These are phyloP conservation scores for Erodium moschatum DNA, from an alignment of 441 rosid species.

Conservation along the genomic window DNA sequence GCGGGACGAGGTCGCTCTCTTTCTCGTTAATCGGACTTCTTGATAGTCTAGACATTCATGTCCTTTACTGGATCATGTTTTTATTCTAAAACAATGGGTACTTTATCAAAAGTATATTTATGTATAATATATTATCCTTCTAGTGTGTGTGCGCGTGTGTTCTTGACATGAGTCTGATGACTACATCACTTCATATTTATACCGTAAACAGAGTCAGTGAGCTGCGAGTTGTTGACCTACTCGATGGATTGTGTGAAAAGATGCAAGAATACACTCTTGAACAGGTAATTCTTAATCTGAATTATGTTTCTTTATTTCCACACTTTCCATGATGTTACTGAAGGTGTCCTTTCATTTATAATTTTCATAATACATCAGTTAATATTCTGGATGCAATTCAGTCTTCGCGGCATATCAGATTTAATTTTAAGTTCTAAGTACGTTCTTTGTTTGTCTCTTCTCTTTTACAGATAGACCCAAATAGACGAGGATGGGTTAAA, in stretches of 20 bases:
- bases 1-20: neutral
- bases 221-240: constrained; percentile 77
- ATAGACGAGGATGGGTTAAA: constrained; percentile 50
- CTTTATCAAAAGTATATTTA: neutral
- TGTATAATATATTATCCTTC: neutral
- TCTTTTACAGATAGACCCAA: constrained; percentile 51
- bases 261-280: constrained; percentile 88
- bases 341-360: neutral
- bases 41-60: neutral
- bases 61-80: neutral
- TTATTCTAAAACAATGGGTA: neutral
- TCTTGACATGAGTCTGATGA: neutral
- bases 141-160: neutral
- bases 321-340: constrained; percentile 3
- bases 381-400: neutral
- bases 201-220: constrained; percentile 57
- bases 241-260: constrained; percentile 83
- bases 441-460: constrained; percentile 13
- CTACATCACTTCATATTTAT: neutral
- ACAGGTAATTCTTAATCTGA: constrained; percentile 37
- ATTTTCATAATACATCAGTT: neutral
- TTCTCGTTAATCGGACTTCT: neutral
- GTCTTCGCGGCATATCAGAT: neutral
- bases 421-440: neutral
- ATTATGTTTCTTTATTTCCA: constrained; percentile 12